Evolutionary conservation across 2,329 filamentous ascomycete genomes (phyloP), one percentile per base, ranked within the genome.

Genomic region (Clonostachys rosea): DNA sequence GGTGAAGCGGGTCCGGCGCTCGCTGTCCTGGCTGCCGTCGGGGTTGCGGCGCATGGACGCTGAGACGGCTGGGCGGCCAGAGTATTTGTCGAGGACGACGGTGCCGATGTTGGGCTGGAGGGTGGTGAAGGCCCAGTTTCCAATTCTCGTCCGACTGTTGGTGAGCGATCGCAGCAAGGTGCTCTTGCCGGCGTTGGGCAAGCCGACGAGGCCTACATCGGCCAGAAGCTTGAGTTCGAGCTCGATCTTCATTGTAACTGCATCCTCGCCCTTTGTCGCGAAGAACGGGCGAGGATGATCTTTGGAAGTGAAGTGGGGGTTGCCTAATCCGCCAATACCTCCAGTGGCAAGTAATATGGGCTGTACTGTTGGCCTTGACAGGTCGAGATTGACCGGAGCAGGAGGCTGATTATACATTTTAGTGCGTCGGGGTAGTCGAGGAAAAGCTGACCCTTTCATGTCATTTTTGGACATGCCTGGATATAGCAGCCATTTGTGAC

Each of bases 41-140:
- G 20, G 12, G 40, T 34, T 42, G 30, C 40, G 40, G 12, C 37
- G 16, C n/a, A 33, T 12, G 13, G 44, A 42, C 1, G 46, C n/a
- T 11, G 43, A 42, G 42, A 78, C 65, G 6, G 70, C 47, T 2
- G 91, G 89, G 0, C 89, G 82, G 3, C 91, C 90, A 49, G 83
- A 84, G 69, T 94, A 81, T 62, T 91, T 82, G 65, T 99, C 94
- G 11, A 99, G 79, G 13, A 97, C 86, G 7, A 99, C 90, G 1
- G 94, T 99, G 44, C 94, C 94, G 47, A 99, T 95, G 56, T 95
- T 96, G 4, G 94, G 94, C 56, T 91, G 86, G 9, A 99, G 75
- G 0, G 94, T 99, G 4, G 94, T 99, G 64, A 99, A 99, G 10
- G 91, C 92, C 94, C 94, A 99, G 63, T 88, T 85, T 39, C 94